Evolutionary conservation across 192 early-diverging fungal genomes (phyloP), one percentile per base, ranked within the genome.

Genomic region (Coemansia sp.): DNA sequence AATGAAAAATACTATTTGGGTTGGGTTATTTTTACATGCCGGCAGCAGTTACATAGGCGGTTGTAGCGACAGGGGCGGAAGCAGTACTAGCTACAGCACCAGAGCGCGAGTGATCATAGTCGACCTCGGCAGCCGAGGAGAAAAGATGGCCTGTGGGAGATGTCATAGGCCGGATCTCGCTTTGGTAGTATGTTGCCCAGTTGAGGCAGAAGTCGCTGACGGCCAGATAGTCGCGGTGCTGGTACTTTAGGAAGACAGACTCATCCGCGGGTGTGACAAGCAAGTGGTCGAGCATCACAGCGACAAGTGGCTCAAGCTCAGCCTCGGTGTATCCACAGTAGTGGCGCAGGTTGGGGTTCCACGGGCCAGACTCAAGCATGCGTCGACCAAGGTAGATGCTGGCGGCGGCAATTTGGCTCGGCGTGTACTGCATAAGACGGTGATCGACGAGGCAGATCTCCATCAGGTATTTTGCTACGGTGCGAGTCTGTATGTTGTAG

Each of bases 401-500:
- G 1, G 94, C 90, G 9, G 90, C 93, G 16, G 96, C 93, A 35
- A 93, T 78, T 61, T 80, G 70, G 35, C 93, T 95, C 0, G 95
- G 92, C 24, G 89, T 65, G 36, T 68, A 87, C 24, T 64, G 59
- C 41, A 99, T 75, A 63, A 97, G 92, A 27, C 86, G 83, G 67
- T 95, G 88, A 75, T 98, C 95, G 44, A 98, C 70, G 11, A 95
- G 83, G 24, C 93, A 87, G 13, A 99, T 88, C 80, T 99, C 97
- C 93, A 98, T 92, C 48, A 98, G 85, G 67, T 95, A 99, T 81
- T 99, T 98, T 29, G 94, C 96, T 17, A 98, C 72, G 1, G 93
- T 95, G 50, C 97, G 90, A 14, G 93, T 92, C 77, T 95, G 91
- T 62, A 92, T 87, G 70, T 97, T 90, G 79, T 95, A 96, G 65